A percentile compares a stretch with the other conserved stretches of the same genome.
phyloP scores from a whole-genome alignment of 257 asterid species.

The Przewalskia tangutica region DNA sequence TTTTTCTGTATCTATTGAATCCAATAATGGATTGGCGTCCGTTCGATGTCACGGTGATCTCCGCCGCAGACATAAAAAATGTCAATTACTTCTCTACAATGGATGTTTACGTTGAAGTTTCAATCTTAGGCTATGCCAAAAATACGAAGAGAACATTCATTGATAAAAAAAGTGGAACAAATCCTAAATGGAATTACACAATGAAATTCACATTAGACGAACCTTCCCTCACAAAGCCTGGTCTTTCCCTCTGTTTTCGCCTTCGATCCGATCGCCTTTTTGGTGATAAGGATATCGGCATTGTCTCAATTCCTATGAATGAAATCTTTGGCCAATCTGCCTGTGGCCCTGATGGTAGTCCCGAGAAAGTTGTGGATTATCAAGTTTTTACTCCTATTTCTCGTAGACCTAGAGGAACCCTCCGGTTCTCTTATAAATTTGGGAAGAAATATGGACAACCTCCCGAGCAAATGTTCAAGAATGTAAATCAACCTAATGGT shows the following conservation, averaged over 20 bases:
- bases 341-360: background rate
- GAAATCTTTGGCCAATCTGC: background rate
- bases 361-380: background rate
- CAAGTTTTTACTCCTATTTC: background rate
- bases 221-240: background rate
- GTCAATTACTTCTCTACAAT: constrained; percentile 35
- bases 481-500: background rate
- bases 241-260: background rate
- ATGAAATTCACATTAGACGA: constrained; percentile 30
- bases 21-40: constrained; percentile 42
- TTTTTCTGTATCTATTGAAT: background rate
- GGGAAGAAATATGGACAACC: constrained; percentile 6
- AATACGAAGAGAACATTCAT: constrained; percentile 28
- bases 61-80: constrained; percentile 42
- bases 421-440: constrained; percentile 2
- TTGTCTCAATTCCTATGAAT: background rate
- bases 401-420: background rate
- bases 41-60: constrained; percentile 28
- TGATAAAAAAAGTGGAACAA: constrained; percentile 38
- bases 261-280: background rate
- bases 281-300: background rate
- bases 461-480: background rate
- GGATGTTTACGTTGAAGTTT: constrained; percentile 44
- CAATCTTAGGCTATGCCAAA: constrained; percentile 38
- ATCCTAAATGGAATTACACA: constrained; percentile 45